Conservation (phyloP, 1,139 yeast species). For the Debaryomyces fabryi region DNA sequence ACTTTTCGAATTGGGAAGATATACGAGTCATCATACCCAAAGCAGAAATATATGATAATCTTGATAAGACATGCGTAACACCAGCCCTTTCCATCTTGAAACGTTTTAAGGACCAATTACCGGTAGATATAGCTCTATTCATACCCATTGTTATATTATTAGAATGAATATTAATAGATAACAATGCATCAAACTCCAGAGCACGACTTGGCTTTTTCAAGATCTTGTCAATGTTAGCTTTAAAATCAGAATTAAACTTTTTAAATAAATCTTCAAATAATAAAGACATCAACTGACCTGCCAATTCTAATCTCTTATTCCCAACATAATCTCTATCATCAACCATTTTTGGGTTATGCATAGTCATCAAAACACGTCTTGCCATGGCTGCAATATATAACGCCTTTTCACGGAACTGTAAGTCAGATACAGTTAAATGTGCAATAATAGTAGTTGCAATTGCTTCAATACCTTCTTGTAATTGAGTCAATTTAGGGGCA, state of each 20-base stretch:
- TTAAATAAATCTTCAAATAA: conserved; percentile 95
- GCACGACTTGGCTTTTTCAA: conserved; percentile 93
- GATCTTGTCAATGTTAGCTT: conserved; percentile 90
- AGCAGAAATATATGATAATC: conserved; percentile 91
- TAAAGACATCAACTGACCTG: conserved; percentile 95
- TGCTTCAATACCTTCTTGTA: conserved; percentile 97
- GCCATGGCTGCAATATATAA: conserved; percentile 95
- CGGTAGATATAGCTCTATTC: conserved; percentile 96
- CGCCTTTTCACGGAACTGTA: conserved; percentile 93
- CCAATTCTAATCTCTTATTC: conserved; percentile 93
- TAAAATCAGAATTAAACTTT: conserved; percentile 91
- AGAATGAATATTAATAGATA: conserved; percentile 87
- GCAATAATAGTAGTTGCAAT: conserved; percentile 96
- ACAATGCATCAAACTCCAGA: conserved; percentile 89
- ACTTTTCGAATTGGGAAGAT: conserved; percentile 95
- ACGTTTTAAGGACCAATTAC: conserved; percentile 98
- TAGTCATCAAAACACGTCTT: conserved; percentile 92
- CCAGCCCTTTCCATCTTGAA: conserved; percentile 99
- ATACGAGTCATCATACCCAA: conserved; percentile 99
- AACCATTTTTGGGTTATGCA: conserved; percentile 91
- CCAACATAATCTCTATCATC: conserved; percentile 99
- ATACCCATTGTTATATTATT: conserved; percentile 92
- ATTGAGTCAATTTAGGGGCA: conserved; percentile 73
- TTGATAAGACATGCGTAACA: conserved; percentile 91
- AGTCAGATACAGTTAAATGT: conserved; percentile 81